Base-by-base conservation (phyloP, 805 yeast genomes). In the Monosporozyma solicola region DNA sequence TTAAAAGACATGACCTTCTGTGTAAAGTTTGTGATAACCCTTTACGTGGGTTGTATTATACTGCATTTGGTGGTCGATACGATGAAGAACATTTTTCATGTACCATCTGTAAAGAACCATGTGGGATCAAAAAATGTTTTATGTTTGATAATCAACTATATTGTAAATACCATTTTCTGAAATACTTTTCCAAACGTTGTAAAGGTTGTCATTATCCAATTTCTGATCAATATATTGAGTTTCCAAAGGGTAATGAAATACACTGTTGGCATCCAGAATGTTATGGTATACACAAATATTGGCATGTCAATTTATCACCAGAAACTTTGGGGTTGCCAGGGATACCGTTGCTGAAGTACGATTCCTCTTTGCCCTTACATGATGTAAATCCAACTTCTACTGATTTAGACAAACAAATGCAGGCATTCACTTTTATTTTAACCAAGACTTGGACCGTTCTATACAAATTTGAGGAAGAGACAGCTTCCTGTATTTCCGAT, bases 201-300 rank as follows among this genome's bases (percentile, higher is more conserved):
- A 95, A 88, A 71, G 97, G 98, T 33, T 94, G 99, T 71, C 79
- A 83, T 54, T 84, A 87, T 39, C 87, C 97, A 1, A 94, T 95
- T 51, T 79, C 95, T 39, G 90, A 90, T 65, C 98, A 94, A 65
- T 94, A 90, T 68, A 96, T 92, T 39, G 97, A 92, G 68, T 82
- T 92, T 47, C 87, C 82, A 55, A 78, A 94, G 59, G 96, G 97
- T 50, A 97, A 97, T 24, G 79, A 84, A 59, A 85, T 87, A 54
- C 96, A 91, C 67, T 95, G 89, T 66, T 94, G 99, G 99, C 99
- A 94, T 70, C 98, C 97, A 1, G 98, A 95, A 67, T 94, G 99
- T 73, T 94, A 90, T 66, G 95, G 95, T 90, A 95, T 94, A 48
- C 91, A 87, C 73, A 91, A 91, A 68, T 91, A 89, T 63, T 94